phyloP scores from a whole-genome alignment of 2,329 filamentous ascomycete species.

The Ceratocystis huliohia region DNA sequence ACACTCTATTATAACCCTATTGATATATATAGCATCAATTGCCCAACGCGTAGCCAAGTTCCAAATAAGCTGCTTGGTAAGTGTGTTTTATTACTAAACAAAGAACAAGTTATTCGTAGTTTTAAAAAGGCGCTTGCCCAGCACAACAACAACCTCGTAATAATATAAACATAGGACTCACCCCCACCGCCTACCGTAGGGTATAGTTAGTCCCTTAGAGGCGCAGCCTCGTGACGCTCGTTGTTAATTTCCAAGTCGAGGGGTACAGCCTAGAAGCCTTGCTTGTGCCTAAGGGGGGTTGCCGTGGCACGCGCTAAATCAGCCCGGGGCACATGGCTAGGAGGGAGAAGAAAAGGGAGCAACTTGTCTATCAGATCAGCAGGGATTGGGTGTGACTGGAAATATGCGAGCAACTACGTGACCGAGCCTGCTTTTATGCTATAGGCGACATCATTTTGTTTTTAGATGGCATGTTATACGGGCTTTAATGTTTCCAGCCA shows the following conservation, averaged over 20 bases:
- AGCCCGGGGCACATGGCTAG: neutral
- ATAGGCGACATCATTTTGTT: neutral
- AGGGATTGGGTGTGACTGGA: neutral
- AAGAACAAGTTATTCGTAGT: too few relatives aligned
- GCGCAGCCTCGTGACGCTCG: neutral
- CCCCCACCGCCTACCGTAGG: neutral
- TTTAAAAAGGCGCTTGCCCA: neutral
- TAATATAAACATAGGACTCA: too few relatives aligned
- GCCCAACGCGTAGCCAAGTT: too few relatives aligned
- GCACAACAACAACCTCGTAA: neutral
- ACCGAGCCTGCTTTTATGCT: neutral
- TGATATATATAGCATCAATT: neutral
- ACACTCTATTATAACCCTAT: neutral
- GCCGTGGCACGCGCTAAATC: slow-evolving; percentile 1
- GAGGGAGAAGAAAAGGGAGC: neutral
- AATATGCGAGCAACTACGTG: neutral
- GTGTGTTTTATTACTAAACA: too few relatives aligned
- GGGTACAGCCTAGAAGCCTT: neutral
- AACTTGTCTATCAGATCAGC: neutral
- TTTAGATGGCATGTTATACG: neutral
- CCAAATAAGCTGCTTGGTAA: too few relatives aligned
- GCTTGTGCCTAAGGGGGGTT: slow-evolving; percentile 1
- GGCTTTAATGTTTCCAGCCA: neutral
- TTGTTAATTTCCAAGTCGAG: slow-evolving; percentile 1
- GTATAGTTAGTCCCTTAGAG: neutral